Percentiles rank a stretch among this genome's conserved stretches.
Evolutionary conservation across 2,329 filamentous ascomycete genomes (phyloP).

Genomic region (Aaosphaeria pasadenensis): DNA sequence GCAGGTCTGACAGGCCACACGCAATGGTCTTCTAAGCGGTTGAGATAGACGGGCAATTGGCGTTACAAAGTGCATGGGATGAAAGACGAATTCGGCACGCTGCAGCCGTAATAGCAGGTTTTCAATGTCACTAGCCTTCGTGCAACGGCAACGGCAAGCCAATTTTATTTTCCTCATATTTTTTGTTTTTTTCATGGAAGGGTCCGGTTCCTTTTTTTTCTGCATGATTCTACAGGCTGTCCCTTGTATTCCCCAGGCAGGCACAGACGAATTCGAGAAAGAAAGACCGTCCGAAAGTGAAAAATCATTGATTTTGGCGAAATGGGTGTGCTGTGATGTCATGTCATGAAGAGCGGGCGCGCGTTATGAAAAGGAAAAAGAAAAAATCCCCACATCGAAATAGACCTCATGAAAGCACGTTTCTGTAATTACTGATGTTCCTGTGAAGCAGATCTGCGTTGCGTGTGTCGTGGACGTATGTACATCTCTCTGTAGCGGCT

Average conservation of each 20-base stretch:
- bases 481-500: no score
- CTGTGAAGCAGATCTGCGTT: no score
- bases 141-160: conserved; percentile 21
- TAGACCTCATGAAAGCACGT: no score
- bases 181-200: conserved; percentile 36
- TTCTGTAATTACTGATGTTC: no score
- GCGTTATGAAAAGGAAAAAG: no score
- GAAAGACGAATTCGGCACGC: conserved; percentile 39
- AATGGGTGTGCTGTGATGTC: conserved; percentile 31
- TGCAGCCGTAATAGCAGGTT: conserved; percentile 39
- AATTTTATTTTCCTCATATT: no score
- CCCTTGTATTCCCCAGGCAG: conserved; percentile 16
- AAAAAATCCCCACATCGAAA: no score
- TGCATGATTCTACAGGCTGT: conserved; percentile 19
- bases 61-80: conserved; percentile 40
- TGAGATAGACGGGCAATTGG: conserved; percentile 33
- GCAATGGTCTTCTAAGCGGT: conserved; percentile 92
- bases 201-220: conserved; percentile 39
- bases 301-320: conserved; percentile 12
- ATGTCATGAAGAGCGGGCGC: not conserved
- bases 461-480: no score
- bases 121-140: conserved; percentile 25
- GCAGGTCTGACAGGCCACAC: conserved; percentile 99
- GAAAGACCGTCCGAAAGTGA: conserved; percentile 41
- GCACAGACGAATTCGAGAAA: conserved; percentile 37